Conservation (phyloP, 148 eudicot species). For the Agrostemma githago region DNA sequence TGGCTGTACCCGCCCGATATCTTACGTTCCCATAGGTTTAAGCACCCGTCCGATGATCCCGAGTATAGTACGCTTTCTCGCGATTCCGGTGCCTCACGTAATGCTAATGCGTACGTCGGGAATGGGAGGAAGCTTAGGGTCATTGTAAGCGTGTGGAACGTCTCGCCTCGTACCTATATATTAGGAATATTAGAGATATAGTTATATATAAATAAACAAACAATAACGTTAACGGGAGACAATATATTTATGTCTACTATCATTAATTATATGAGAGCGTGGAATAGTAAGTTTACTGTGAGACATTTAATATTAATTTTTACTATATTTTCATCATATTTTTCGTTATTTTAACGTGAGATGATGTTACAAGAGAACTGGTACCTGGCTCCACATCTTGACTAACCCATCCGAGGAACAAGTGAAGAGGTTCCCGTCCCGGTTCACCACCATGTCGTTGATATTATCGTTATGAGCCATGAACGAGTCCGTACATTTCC, state of each 20-base stretch:
- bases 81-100: slow-evolving; percentile 27
- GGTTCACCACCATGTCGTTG: slow-evolving; percentile 50
- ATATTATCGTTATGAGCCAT: slow-evolving; percentile 55
- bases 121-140: slow-evolving; percentile 53
- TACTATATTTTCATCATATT: too few species aligned
- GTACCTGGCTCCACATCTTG: slow-evolving; percentile 57
- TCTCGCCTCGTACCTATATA: slow-evolving; percentile 32
- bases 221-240: too few species aligned
- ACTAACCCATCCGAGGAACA: slow-evolving; percentile 64
- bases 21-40: slow-evolving; percentile 65
- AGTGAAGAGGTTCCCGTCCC: slow-evolving; percentile 56
- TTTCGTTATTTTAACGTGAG: too few species aligned
- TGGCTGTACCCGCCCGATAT: slow-evolving; percentile 54
- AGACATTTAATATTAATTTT: too few species aligned
- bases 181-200: too few species aligned
- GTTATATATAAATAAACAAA: too few species aligned
- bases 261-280: too few species aligned
- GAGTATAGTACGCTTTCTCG: slow-evolving; percentile 49
- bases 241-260: too few species aligned
- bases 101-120: slow-evolving; percentile 54
- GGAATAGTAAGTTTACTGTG: too few species aligned
- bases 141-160: slow-evolving; percentile 53
- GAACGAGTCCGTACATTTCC: slow-evolving; percentile 49
- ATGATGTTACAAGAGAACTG: too few species aligned
- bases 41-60: slow-evolving; percentile 62